These are phyloP conservation scores for Sclerotinia subarctica DNA, from an alignment of 2,329 filamentous ascomycete species.

Conservation along the genomic window DNA sequence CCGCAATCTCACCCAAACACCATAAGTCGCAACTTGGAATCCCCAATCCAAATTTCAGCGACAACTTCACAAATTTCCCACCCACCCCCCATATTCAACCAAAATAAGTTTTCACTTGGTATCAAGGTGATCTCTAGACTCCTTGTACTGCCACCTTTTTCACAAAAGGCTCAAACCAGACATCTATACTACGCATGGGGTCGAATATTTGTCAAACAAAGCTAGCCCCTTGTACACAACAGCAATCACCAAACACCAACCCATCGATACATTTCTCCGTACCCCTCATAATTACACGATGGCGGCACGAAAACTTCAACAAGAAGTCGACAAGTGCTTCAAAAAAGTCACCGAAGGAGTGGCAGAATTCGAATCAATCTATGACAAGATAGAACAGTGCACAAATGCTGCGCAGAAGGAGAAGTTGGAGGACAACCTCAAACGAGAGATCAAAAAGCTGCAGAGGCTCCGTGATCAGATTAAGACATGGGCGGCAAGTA, in stretches of 20 bases:
- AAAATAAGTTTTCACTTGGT: constrained; percentile 3
- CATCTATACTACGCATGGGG: constrained; percentile 32
- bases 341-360: constrained; percentile 97
- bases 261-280: constrained; percentile 22
- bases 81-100: background rate
- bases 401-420: constrained; percentile 94
- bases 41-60: constrained; percentile 1
- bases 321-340: constrained; percentile 99
- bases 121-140: constrained; percentile 17
- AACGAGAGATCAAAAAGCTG: constrained; percentile 99
- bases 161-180: background rate
- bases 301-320: constrained; percentile 93
- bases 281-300: constrained; percentile 52
- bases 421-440: constrained; percentile 95
- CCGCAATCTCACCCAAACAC: constrained; percentile 14
- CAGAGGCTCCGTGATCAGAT: constrained; percentile 97
- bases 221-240: constrained; percentile 34
- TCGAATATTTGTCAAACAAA: constrained; percentile 28
- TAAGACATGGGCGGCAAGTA: constrained; percentile 97
- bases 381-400: constrained; percentile 95
- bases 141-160: constrained; percentile 24
- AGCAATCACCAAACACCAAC: constrained; percentile 28
- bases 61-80: background rate
- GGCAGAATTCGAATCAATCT: constrained; percentile 86
- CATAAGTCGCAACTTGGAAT: constrained; percentile 12